Percentiles rank a stretch among this genome's conserved stretches.
Conservation (phyloP, 345 rosid genomes). For the Noccaea bulbosa region DNA sequence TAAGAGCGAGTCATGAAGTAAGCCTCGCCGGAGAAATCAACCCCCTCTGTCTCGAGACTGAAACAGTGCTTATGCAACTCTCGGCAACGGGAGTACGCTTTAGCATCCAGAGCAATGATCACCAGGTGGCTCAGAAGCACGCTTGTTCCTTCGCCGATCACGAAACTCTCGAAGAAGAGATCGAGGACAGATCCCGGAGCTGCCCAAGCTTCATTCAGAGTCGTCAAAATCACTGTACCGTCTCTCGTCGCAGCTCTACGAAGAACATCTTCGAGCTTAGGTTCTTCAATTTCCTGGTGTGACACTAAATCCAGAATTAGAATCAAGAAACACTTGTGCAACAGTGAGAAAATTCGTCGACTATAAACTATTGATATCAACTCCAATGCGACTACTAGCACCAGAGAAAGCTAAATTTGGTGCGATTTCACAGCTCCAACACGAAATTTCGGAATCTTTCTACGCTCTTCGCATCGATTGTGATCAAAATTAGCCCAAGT, state of each 20-base stretch:
- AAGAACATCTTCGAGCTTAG: slow-evolving; percentile 62
- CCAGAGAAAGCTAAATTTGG: slow-evolving; percentile 5
- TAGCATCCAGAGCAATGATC: slow-evolving; percentile 70
- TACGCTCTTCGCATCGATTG: not conserved
- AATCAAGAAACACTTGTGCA: not conserved
- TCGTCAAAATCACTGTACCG: slow-evolving; percentile 72
- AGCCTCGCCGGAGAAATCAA: slow-evolving; percentile 76
- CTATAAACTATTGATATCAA: not conserved
- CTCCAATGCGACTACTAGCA: not conserved
- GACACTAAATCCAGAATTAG: not conserved
- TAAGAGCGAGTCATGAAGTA: slow-evolving; percentile 80
- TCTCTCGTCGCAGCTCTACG: slow-evolving; percentile 63
- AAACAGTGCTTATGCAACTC: slow-evolving; percentile 66
- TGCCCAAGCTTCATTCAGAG: slow-evolving; percentile 89
- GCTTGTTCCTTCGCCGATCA: slow-evolving; percentile 60
- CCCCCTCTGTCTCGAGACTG: slow-evolving; percentile 66
- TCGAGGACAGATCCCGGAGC: slow-evolving; percentile 65
- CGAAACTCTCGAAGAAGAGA: slow-evolving; percentile 80
- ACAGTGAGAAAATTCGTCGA: not conserved
- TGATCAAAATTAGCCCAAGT: not conserved
- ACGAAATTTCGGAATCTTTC: slow-evolving; percentile 4
- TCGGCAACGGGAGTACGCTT: slow-evolving; percentile 66
- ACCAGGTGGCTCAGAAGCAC: slow-evolving; percentile 73
- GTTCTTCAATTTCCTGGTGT: slow-evolving; percentile 38
- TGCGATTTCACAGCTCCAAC: not conserved